A percentile compares a stretch with the other conserved stretches of the same genome.
phyloP scores from a whole-genome alignment of 768 basidiomycete species.

The Filobasidium wieringae region DNA sequence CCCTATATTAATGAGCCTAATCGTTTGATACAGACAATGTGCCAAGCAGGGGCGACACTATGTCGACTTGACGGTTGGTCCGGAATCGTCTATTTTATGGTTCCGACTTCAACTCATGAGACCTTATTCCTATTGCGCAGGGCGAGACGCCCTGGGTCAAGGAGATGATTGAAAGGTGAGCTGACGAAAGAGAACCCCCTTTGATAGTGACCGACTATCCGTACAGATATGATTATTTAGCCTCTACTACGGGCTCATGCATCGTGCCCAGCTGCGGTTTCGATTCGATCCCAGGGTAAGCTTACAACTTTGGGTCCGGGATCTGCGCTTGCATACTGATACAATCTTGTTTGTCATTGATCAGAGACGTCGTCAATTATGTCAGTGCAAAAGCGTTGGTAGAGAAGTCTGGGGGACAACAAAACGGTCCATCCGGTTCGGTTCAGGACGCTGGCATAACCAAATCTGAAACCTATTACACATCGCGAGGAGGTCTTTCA shows the following conservation, averaged over 20 bases:
- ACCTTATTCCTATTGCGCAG: neutral
- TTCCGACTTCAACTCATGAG: neutral
- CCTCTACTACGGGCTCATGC: conserved; percentile 57
- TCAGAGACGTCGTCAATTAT: no score
- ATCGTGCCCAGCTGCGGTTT: conserved; percentile 70
- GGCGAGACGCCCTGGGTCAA: conserved; percentile 58
- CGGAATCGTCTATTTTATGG: neutral
- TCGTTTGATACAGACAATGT: conserved; percentile 48
- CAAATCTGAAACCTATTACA: conserved; percentile 43
- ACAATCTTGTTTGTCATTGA: no score
- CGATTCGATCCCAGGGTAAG: conserved; percentile 36
- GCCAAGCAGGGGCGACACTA: conserved; percentile 66
- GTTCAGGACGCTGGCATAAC: conserved; percentile 44
- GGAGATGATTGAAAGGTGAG: conserved; percentile 52
- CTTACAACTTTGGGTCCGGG: no score
- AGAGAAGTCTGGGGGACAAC: no score
- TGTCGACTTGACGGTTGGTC: conserved; percentile 54
- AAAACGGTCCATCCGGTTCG: no score
- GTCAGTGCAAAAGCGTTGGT: no score
- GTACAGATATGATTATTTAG: conserved; percentile 57
- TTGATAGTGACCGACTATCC: neutral
- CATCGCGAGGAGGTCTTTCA: conserved; percentile 46
- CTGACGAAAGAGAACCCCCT: neutral
- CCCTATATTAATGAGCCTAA: neutral
- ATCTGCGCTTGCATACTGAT: no score